Evolutionary conservation across 306 rosid species (phyloP).

Genomic region (Arachis stenosperma): DNA sequence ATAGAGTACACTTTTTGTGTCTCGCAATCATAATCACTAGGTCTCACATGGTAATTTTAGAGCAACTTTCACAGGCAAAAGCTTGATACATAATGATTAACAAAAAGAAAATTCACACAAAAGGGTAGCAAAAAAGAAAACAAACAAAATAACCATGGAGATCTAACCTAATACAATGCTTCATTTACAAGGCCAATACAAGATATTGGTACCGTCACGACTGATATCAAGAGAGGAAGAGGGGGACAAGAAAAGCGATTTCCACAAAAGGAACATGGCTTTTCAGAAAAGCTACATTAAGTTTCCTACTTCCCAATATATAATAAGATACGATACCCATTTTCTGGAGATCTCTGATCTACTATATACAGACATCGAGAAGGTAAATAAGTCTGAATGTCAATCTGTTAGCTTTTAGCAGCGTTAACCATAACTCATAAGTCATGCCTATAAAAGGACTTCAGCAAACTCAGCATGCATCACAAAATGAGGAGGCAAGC

Average conservation of each 20-base stretch:
- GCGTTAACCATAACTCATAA: slow-evolving; percentile 39
- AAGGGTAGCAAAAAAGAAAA: neutral
- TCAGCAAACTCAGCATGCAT: slow-evolving; percentile 22
- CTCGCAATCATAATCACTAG: neutral
- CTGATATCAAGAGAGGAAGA: neutral
- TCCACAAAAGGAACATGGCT: neutral
- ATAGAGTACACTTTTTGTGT: neutral
- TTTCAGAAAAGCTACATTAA: slow-evolving; percentile 8
- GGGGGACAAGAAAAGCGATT: neutral
- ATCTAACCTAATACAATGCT: slow-evolving; percentile 13
- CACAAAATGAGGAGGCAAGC: slow-evolving; percentile 34
- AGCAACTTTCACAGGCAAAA: neutral
- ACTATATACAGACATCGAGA: slow-evolving; percentile 30
- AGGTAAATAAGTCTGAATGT: slow-evolving; percentile 25
- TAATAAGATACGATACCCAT: slow-evolving; percentile 5
- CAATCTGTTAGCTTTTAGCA: slow-evolving; percentile 44
- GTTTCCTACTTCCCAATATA: slow-evolving; percentile 6
- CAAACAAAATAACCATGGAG: neutral
- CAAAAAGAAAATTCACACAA: neutral
- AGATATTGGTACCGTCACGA: slow-evolving; percentile 9
- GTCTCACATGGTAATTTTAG: neutral
- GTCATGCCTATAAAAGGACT: slow-evolving; percentile 40
- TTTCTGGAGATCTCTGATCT: slow-evolving; percentile 26
- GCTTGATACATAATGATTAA: neutral
- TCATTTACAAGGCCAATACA: slow-evolving; percentile 23